Evolutionary conservation across 768 basidiomycete genomes (phyloP).

Genomic region (Suillus discolor): DNA sequence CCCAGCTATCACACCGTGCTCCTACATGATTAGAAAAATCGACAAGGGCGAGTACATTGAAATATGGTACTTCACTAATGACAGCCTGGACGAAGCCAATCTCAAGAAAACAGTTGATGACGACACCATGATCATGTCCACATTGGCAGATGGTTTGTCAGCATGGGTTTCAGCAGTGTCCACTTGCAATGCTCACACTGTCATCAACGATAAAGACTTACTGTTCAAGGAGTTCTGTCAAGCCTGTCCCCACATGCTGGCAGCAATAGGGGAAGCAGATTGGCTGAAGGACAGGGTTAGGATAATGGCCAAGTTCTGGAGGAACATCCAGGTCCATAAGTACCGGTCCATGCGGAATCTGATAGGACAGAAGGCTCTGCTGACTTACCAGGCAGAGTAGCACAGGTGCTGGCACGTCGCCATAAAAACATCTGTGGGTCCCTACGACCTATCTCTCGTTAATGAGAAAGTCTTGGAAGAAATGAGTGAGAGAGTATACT

Average conservation of each 20-base stretch:
- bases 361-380: background rate
- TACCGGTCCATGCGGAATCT: accelerated
- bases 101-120: background rate
- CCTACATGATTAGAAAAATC: too few relatives aligned
- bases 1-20: too few relatives aligned
- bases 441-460: background rate
- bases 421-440: accelerated
- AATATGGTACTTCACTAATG: too few relatives aligned
- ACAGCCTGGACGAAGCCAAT: too few relatives aligned
- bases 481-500: background rate
- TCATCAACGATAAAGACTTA: background rate
- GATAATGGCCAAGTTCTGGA: background rate
- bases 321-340: background rate
- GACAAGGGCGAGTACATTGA: too few relatives aligned
- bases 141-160: accelerated
- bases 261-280: background rate
- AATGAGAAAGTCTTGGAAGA: accelerated
- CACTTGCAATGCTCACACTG: accelerated
- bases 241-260: background rate
- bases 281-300: background rate
- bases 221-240: background rate
- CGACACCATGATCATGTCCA: background rate
- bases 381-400: background rate
- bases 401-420: background rate
- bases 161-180: background rate